Percentiles rank a stretch among this genome's conserved stretches.
phyloP scores from a whole-genome alignment of 179 eudicot species.

The Vitellaria paradoxa region DNA sequence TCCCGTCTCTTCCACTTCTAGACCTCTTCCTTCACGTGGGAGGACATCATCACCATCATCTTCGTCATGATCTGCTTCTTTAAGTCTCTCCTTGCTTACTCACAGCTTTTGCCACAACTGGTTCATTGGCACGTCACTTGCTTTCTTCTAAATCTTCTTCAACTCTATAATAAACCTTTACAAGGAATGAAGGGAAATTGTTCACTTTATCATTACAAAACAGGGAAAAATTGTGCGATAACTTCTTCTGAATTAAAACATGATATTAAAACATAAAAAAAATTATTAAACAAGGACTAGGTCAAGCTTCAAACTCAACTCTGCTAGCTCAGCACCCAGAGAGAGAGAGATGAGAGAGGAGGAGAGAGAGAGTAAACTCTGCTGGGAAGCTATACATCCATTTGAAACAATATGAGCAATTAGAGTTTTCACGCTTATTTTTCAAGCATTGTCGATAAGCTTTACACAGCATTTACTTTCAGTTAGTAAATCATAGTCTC shows the following conservation, averaged over 20 bases:
- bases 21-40: conserved; percentile 8
- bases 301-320: background rate
- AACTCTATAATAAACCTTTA: conserved; percentile 70
- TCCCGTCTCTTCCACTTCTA: conserved; percentile 12
- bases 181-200: background rate
- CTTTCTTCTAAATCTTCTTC: conserved; percentile 50
- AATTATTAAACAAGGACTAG: background rate
- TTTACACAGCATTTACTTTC: too few species aligned
- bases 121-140: conserved; percentile 16
- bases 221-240: background rate
- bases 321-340: background rate
- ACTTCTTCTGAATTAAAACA: background rate
- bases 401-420: background rate
- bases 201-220: background rate
- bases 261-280: too few species aligned
- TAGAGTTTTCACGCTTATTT: background rate
- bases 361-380: background rate
- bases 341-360: background rate
- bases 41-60: background rate
- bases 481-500: background rate
- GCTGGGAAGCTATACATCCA: background rate
- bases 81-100: conserved; percentile 7
- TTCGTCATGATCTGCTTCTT: conserved; percentile 21
- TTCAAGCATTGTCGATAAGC: background rate
- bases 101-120: conserved; percentile 8